A percentile compares a stretch with the other conserved stretches of the same genome.
Evolutionary conservation across 164 flowering plant genomes (phyloP).

Genomic region (Warburgia ugandensis): DNA sequence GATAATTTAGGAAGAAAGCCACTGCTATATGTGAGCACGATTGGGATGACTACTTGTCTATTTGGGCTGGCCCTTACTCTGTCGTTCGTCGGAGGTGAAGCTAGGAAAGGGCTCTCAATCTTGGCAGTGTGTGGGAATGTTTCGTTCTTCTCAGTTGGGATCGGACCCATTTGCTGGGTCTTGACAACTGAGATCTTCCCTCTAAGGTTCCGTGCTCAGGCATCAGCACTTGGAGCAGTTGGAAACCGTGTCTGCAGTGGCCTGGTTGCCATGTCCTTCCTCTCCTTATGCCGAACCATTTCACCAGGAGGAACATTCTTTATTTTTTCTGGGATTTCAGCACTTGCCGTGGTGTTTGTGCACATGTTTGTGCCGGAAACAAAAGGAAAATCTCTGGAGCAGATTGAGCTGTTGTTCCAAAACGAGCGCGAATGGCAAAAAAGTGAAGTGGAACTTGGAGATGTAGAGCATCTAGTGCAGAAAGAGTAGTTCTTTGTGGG

Average conservation of each 20-base stretch:
- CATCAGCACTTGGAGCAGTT: conserved; percentile 81
- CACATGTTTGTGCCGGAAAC: conserved; percentile 71
- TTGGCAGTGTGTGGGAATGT: conserved; percentile 75
- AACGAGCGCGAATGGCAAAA: conserved; percentile 29
- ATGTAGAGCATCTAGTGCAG: conserved; percentile 64
- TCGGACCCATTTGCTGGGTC: conserved; percentile 95
- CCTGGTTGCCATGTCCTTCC: conserved; percentile 83
- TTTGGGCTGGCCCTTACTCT: conserved; percentile 45
- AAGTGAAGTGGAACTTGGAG: conserved; percentile 60
- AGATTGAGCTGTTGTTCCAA: conserved; percentile 70
- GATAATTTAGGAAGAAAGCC: conserved; percentile 92
- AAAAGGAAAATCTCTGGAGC: conserved; percentile 82
- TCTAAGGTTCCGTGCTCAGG: conserved; percentile 75
- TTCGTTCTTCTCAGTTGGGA: conserved; percentile 86
- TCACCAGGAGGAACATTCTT: conserved; percentile 71
- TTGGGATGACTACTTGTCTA: conserved; percentile 90
- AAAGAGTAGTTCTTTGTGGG: conserved; percentile 28
- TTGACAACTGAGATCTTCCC: conserved; percentile 87
- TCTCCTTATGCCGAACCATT: conserved; percentile 63
- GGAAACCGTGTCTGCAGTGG: conserved; percentile 89
- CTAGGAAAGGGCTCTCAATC: conserved; percentile 42
- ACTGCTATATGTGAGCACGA: conserved; percentile 73
- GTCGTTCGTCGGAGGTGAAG: conserved; percentile 27
- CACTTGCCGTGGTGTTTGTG: conserved; percentile 64
- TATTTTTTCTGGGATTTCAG: conserved; percentile 53